Evolutionary conservation across 2,329 filamentous ascomycete species (phyloP).

Genomic region (Nothophaeocryptopus gaeumannii): DNA sequence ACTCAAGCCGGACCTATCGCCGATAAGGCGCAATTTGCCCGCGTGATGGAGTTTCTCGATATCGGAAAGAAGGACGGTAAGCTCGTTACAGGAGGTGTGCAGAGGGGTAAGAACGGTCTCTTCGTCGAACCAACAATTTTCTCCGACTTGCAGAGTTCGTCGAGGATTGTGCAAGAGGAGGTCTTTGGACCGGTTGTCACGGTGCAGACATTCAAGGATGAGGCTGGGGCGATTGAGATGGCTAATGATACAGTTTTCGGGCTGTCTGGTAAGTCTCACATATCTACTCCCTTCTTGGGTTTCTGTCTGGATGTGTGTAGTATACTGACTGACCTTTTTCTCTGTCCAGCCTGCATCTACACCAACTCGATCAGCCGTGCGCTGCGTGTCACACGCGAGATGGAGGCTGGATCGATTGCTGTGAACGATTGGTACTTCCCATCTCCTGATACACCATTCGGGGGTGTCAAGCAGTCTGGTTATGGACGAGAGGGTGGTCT

Average conservation of each 20-base stretch:
- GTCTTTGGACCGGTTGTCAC: conserved; percentile 63
- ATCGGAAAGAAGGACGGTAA: conserved; percentile 23
- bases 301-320: too few relatives aligned
- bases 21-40: conserved; percentile 11
- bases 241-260: conserved; percentile 62
- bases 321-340: too few relatives aligned
- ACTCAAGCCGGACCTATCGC: conserved; percentile 4
- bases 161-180: conserved; percentile 57
- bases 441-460: conserved; percentile 6
- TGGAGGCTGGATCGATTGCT: conserved; percentile 68
- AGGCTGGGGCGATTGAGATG: conserved; percentile 53
- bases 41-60: conserved; percentile 32
- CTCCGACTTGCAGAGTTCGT: conserved; percentile 20
- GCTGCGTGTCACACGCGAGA: conserved; percentile 44
- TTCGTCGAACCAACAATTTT: conserved; percentile 10
- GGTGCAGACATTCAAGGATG: conserved; percentile 56
- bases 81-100: conserved; percentile 23
- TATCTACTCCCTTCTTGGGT: too few relatives aligned
- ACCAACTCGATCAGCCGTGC: conserved; percentile 60
- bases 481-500: conserved; percentile 8
- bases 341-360: conserved; percentile 44
- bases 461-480: conserved; percentile 45
- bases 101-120: conserved; percentile 35
- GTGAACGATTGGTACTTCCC: conserved; percentile 58
- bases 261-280: conserved; percentile 51